These are phyloP conservation scores for Rhodomyrtus psidioides DNA, from an alignment of 441 rosid genomes.

Conservation along the genomic window DNA sequence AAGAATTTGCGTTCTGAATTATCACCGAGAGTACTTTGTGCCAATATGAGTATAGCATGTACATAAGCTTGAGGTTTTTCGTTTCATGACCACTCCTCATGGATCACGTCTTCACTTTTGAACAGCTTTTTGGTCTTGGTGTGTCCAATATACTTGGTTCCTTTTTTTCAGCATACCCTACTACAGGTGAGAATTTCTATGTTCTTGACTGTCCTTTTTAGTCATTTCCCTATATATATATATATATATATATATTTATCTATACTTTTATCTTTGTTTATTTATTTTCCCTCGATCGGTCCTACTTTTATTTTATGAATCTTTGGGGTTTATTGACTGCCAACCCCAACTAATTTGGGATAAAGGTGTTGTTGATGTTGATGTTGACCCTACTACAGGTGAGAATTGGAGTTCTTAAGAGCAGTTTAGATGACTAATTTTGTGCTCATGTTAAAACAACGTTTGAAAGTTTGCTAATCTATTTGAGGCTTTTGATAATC, in stretches of 20 bases:
- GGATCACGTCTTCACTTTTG: conserved; percentile 1
- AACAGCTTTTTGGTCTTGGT: conserved; percentile 92
- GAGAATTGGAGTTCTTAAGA: conserved; percentile 11
- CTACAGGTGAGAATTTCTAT: conserved; percentile 73
- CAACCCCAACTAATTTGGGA: too few relatives aligned
- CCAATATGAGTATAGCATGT: not conserved
- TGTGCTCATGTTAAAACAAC: not conserved
- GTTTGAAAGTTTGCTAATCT: not conserved
- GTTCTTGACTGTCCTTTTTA: too few relatives aligned
- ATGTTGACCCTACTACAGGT: conserved; percentile 96
- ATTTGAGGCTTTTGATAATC: not conserved
- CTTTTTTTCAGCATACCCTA: conserved; percentile 75
- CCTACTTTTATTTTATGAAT: too few relatives aligned
- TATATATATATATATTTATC: too few relatives aligned
- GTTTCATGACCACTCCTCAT: not conserved
- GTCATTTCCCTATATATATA: too few relatives aligned
- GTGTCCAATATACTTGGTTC: conserved; percentile 80
- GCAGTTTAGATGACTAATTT: not conserved
- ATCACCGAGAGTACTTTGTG: not conserved
- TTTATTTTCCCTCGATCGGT: too few relatives aligned
- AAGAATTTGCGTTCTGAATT: not conserved
- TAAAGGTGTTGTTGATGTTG: too few relatives aligned
- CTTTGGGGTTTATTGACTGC: too few relatives aligned
- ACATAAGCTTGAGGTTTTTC: not conserved
- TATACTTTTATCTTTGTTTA: too few relatives aligned